Evolutionary conservation across 768 basidiomycete genomes (phyloP).

Genomic region (Kwoniella europaea): DNA sequence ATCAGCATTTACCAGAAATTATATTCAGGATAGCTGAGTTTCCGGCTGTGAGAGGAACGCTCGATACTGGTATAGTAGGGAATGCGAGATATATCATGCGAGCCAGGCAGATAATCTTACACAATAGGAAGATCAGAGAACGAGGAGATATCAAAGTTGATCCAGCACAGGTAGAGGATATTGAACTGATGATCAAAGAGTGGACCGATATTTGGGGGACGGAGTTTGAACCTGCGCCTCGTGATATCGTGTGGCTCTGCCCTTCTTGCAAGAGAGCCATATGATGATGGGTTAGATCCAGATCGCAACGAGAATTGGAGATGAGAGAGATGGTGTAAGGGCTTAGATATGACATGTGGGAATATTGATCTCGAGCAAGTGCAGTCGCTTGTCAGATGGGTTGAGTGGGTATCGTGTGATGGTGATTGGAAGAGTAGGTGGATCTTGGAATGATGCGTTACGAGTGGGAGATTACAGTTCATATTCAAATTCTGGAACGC

Average conservation of each 20-base stretch:
- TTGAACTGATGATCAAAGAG: not conserved
- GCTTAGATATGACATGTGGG: no score
- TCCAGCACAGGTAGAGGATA: not conserved
- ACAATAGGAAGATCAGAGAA: constrained; percentile 4
- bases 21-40: constrained; percentile 20
- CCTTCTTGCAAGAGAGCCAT: constrained; percentile 21
- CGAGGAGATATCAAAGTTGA: not conserved
- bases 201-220: not conserved
- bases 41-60: constrained; percentile 26
- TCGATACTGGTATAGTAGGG: constrained; percentile 29
- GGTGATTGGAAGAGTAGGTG: no score
- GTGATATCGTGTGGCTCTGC: constrained; percentile 19
- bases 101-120: constrained; percentile 31
- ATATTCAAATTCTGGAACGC: no score
- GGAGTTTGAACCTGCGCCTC: no score
- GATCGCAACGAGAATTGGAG: not conserved
- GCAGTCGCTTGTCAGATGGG: no score
- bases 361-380: no score
- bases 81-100: constrained; percentile 25
- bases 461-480: no score
- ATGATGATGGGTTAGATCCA: not conserved
- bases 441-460: no score
- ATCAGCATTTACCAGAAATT: not conserved
- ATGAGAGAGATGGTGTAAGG: not conserved
- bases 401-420: no score